Evolutionary conservation across 495 filamentous ascomycete species (phyloP).

Genomic region (Cryomyces antarcticus): DNA sequence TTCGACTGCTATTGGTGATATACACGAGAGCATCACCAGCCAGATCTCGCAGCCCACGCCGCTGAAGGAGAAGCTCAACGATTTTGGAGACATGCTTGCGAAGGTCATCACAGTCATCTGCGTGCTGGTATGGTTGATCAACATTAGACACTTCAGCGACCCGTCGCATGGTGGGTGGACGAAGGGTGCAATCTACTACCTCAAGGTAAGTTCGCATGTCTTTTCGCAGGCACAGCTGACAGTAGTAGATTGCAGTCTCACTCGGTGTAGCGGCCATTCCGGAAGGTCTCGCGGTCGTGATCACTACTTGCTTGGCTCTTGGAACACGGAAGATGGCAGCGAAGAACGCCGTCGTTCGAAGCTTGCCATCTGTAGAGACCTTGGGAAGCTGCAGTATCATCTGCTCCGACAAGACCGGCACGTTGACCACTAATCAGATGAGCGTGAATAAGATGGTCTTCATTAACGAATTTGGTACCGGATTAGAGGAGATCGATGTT

Average conservation of each 20-base stretch:
- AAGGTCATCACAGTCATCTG: constrained; percentile 98
- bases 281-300: constrained; percentile 91
- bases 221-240: constrained; percentile 2
- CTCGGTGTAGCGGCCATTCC: constrained; percentile 96
- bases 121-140: constrained; percentile 92
- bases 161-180: constrained; percentile 83
- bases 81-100: constrained; percentile 89
- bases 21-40: constrained; percentile 92
- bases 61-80: constrained; percentile 94
- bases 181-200: constrained; percentile 97
- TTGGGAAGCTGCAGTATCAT: constrained; percentile 98
- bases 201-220: constrained; percentile 33
- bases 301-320: constrained; percentile 87
- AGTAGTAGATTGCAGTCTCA: constrained; percentile 65
- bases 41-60: constrained; percentile 97
- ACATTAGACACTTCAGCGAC: constrained; percentile 91
- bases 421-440: constrained; percentile 98
- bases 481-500: constrained; percentile 72
- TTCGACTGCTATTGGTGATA: constrained; percentile 91
- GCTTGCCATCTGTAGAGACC: constrained; percentile 91
- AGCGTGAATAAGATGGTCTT: constrained; percentile 86
- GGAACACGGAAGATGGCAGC: constrained; percentile 96
- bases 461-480: constrained; percentile 47
- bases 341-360: constrained; percentile 92
- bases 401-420: constrained; percentile 99